Evolutionary conservation across 495 filamentous ascomycete species (phyloP), one percentile per base, ranked within the genome.

Genomic region (Bathelium albidoporum): DNA sequence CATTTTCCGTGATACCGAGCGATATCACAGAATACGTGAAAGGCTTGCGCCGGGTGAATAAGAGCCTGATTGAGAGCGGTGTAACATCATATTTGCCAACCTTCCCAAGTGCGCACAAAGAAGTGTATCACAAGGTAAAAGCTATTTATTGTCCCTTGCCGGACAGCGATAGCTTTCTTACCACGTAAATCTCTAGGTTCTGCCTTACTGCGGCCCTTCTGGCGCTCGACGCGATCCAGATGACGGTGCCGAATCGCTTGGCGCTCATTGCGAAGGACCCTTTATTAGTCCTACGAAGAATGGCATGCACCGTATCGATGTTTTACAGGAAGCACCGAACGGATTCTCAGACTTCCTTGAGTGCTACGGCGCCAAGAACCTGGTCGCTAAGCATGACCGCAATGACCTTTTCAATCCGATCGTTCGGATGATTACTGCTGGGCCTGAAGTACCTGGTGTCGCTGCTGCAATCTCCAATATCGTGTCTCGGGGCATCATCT

Each of bases 61-160:
- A 77, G 53, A 79, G 81, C 32, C 75, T 95, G 52, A 81, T 89
- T 20, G 72, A 82, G 59, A 91, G 88, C 1, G 90, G 90, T 18
- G 89, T 95, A 24, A 94, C 90, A 3, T 89, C 87, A 0, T 95
- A 93, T 70, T 73, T 93, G 26, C 89, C 90, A 9, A 94, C 90
- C 0, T 75, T 94, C 4, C 87, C 85, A 7, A 90, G 86, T 68
- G 85, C 88, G 66, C 72, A 69, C 32, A 71, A 74, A 24, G 83
- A 89, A 61, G 85, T 92, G 16, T 95, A 94, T 76, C 80, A 85
- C 62, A 75, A 81, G 68, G 79, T 81, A 36, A 41, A 68, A 53
- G 22, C 44, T 49, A 58, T 41, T 2, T 28, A 43, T 58, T 53
- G 32, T 58, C 53, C 29, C 34, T 26, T 22, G 29, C 44, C 44